A percentile compares a stretch with the other conserved stretches of the same genome.
These are phyloP conservation scores for Fusarium sarcochroum DNA, from an alignment of 2,329 filamentous ascomycete genomes.

Conservation along the genomic window DNA sequence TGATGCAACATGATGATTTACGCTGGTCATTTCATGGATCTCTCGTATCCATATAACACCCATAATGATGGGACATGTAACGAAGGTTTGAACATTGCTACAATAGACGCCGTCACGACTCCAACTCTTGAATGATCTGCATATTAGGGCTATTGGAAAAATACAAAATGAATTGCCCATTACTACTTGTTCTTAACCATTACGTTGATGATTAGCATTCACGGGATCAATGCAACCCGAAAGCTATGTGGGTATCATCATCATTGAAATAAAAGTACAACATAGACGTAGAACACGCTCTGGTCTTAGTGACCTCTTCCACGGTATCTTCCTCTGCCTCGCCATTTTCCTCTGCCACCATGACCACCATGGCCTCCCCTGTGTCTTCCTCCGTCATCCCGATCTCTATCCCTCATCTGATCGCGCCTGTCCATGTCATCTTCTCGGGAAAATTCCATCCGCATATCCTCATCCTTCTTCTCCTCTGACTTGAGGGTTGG, in stretches of 20 bases:
- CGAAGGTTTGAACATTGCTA: constrained; percentile 42
- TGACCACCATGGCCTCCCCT: constrained; percentile 49
- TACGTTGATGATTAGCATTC: background rate
- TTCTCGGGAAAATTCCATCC: constrained; percentile 53
- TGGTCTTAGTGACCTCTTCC: constrained; percentile 51
- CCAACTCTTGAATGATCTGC: constrained; percentile 41
- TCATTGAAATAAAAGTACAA: constrained; percentile 28
- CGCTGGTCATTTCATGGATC: constrained; percentile 27
- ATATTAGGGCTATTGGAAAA: constrained; percentile 12
- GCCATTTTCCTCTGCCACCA: constrained; percentile 56
- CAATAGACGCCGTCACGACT: constrained; percentile 53
- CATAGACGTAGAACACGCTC: background rate
- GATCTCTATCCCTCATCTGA: constrained; percentile 50
- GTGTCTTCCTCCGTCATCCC: constrained; percentile 51
- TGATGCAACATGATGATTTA: constrained; percentile 22
- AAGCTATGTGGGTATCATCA: constrained; percentile 35
- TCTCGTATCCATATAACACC: constrained; percentile 31
- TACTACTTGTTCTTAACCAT: constrained; percentile 6
- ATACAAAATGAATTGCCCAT: constrained; percentile 25
- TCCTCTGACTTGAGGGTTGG: constrained; percentile 78
- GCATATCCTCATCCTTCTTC: constrained; percentile 67
- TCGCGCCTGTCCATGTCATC: constrained; percentile 58
- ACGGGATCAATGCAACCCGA: background rate
- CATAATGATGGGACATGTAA: constrained; percentile 47
- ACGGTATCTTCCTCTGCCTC: constrained; percentile 56